These are phyloP conservation scores for Brassica juncea DNA, from an alignment of 345 rosid species.

Conservation along the genomic window DNA sequence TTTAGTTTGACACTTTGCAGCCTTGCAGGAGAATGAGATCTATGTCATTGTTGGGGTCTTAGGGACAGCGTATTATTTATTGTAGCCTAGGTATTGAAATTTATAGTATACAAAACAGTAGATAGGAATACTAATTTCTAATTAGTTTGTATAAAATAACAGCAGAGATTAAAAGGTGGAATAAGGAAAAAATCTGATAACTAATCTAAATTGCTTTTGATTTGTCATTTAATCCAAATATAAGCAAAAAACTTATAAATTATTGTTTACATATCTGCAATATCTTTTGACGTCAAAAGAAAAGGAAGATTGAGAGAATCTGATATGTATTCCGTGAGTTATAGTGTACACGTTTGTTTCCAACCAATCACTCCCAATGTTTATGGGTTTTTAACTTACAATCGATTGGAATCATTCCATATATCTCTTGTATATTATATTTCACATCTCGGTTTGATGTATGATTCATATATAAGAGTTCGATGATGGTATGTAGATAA, in stretches of 20 bases:
- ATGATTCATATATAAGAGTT: not conserved
- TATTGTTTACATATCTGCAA: not conserved
- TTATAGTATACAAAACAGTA: not conserved
- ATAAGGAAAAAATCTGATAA: not conserved
- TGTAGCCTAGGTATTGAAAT: not conserved
- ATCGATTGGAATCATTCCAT: not conserved
- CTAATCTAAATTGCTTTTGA: not conserved
- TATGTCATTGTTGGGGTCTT: constrained; percentile 14
- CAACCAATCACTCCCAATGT: no score
- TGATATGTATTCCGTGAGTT: not conserved
- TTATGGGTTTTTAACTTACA: not conserved
- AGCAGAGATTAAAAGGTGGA: not conserved
- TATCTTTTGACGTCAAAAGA: not conserved
- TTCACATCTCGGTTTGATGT: not conserved
- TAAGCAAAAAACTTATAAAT: not conserved
- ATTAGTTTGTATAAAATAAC: not conserved
- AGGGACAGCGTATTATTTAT: not conserved
- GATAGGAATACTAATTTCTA: no score
- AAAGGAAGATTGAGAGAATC: not conserved
- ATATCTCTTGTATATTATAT: not conserved
- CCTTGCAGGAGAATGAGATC: not conserved
- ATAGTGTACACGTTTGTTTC: not conserved
- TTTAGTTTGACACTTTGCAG: not conserved
- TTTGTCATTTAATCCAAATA: not conserved
- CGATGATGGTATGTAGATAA: not conserved